Evolutionary conservation across 2,329 filamentous ascomycete species (phyloP), one percentile per base, ranked within the genome.

Genomic region (Penicillium sp.): DNA sequence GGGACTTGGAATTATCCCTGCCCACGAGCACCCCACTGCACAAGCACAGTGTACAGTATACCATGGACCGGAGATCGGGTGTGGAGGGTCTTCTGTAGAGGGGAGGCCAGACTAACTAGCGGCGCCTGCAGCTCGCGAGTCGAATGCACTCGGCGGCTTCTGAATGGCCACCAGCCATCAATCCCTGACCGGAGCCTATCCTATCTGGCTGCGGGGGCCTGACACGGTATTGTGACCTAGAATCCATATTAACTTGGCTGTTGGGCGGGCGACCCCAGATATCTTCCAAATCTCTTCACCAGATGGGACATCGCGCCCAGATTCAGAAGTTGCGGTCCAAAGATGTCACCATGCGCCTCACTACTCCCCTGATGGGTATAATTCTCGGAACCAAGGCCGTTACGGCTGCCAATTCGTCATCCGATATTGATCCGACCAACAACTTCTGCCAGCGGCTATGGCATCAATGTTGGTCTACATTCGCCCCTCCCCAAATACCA

Each of bases 371-470:
- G 10, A 30, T 23, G 14, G 26, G 18, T 13, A 15, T 21, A 14
- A 37, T 14, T 29, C 7, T 23, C 11, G 21, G 7, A 7, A 11
- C 21, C 21, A 23, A 23, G 28, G 54, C 48, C 5, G 37, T 43
- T 10, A 53, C 48, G 21, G 50, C 33, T 18, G 26, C 45, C 2
- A 37, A 33, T 6, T 30, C 41, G 21, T 7, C 7, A 5, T 47
- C 50, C 2, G 48, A 46, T 29, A 33, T 59, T 20, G 51, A 60
- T 39, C 51, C 57, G 7, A 51, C 59, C 28, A 29, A 35, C 11
- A 56, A 57, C 36, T 56, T 58, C 36, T 61, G 58, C 40, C 43
- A 50, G 26, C 50, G 59, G 33, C 43, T 59, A 21, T 50, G 53
- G 19, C 58, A 61, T 40, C 57, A 59, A 46, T 60, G 57, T 60